Evolutionary conservation across 371 early-diverging fungal species (phyloP).

Genomic region (Mucor indicus): DNA sequence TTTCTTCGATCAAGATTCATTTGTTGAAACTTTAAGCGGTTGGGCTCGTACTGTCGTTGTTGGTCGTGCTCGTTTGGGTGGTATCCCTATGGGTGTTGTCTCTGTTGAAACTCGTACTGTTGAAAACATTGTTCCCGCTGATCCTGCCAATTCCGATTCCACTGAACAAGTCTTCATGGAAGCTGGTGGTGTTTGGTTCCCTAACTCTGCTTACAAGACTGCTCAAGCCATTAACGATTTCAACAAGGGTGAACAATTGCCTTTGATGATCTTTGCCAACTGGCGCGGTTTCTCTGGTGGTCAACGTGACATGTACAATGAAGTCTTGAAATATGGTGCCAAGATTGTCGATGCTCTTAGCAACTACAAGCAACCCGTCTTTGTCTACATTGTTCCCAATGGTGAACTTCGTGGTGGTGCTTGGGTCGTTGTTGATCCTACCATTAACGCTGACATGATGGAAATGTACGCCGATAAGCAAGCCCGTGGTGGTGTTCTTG

Average conservation of each 20-base stretch:
- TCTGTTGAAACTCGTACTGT: slow-evolving; percentile 94
- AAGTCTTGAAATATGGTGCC: slow-evolving; percentile 96
- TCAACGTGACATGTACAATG: slow-evolving; percentile 98
- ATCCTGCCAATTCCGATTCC: slow-evolving; percentile 90
- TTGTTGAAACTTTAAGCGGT: slow-evolving; percentile 77
- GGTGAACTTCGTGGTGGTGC: slow-evolving; percentile 99
- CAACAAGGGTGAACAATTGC: slow-evolving; percentile 97
- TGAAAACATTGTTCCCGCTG: slow-evolving; percentile 90
- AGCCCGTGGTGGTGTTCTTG: slow-evolving; percentile 94
- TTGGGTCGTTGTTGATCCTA: slow-evolving; percentile 98
- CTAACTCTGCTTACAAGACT: slow-evolving; percentile 98
- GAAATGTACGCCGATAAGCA: slow-evolving; percentile 96
- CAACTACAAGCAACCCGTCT: slow-evolving; percentile 94
- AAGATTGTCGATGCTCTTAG: slow-evolving; percentile 96
- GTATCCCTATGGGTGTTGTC: slow-evolving; percentile 96
- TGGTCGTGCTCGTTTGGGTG: slow-evolving; percentile 95
- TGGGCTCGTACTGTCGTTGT: slow-evolving; percentile 75
- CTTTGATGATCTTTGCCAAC: slow-evolving; percentile 98
- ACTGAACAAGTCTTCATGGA: slow-evolving; percentile 87
- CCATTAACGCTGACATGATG: slow-evolving; percentile 97
- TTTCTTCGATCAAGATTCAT: slow-evolving; percentile 91
- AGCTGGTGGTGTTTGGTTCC: slow-evolving; percentile 98
- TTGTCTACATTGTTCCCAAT: slow-evolving; percentile 94
- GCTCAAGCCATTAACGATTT: slow-evolving; percentile 98
- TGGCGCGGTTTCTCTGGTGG: slow-evolving; percentile 99